Evolutionary conservation across 2,329 filamentous ascomycete genomes (phyloP), one percentile per base, ranked within the genome.

Genomic region (Chaetomiaceae sp.): DNA sequence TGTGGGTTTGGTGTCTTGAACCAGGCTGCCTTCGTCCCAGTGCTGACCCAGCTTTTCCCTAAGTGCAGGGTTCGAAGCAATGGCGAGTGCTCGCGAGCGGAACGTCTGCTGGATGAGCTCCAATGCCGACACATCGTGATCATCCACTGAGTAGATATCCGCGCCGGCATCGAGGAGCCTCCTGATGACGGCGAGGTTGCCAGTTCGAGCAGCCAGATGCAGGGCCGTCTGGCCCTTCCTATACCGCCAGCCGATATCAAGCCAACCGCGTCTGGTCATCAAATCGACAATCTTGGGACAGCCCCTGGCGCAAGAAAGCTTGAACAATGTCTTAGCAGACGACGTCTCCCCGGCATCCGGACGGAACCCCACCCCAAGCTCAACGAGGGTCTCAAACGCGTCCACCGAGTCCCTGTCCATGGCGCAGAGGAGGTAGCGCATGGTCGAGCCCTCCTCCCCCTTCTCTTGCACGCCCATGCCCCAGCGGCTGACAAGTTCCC

Each of bases 401-500:
- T n/a, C 14, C 2, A n/a, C 29, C 5, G 29, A 14, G n/a, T 32
- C 29, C 12, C 29, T 32, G 29, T n/a, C 4, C 29, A 32, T n/a
- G 12, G 29, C 29, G n/a, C 29, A n/a, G 8, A n/a, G 5, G 3
- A 32, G 29, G 29, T 32, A 32, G 22, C 29, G 29, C n/a, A n/a
- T 14, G 29, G 29, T 9, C 5, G 9, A 24, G 22, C 22, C 22
- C n/a, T n/a, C n/a, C n/a, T n/a, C n/a, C n/a, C n/a, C n/a, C n/a
- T n/a, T 29, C 27, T 5, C 27, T 11, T 29, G 27, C 10, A 29
- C 14, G n/a, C n/a, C 9, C 27, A 29, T 29, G 14, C 4, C 22
- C 20, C 20, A 26, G 22, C 12, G 2, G 18, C 35, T 35, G 6
- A 51, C 35, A 3, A 53, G 46, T 26, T 49, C 38, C 2, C 45